phyloP scores from a whole-genome alignment of 2,329 filamentous ascomycete genomes.

The Botrytis galanthina region DNA sequence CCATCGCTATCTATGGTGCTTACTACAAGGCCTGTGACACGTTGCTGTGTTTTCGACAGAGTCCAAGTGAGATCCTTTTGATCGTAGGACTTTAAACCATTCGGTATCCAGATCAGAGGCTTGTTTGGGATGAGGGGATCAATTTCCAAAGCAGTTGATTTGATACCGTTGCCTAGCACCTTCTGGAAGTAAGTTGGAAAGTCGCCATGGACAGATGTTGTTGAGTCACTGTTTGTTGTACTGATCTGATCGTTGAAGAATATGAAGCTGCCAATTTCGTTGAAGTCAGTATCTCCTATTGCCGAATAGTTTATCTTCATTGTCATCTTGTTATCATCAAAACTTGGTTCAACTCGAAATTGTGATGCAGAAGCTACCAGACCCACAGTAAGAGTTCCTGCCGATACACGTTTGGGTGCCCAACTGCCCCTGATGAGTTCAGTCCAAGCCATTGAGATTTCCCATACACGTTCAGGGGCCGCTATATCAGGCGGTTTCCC shows the following conservation, averaged over 20 bases:
- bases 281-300: not conserved
- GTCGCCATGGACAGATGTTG: not conserved
- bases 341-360: not conserved
- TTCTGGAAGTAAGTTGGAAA: not conserved
- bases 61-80: not conserved
- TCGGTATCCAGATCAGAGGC: not conserved
- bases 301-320: not conserved
- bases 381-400: not conserved
- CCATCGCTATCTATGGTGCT: not conserved
- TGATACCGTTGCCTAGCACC: not conserved
- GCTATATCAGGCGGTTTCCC: not conserved
- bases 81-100: not conserved
- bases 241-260: not conserved
- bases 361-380: not conserved
- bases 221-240: not conserved
- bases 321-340: not conserved
- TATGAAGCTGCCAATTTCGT: not conserved
- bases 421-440: slow-evolving; percentile 30
- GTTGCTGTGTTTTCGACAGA: not conserved
- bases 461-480: not conserved
- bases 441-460: not conserved
- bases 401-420: not conserved
- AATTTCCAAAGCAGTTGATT: not conserved
- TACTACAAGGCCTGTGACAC: not conserved
- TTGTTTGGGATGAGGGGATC: not conserved